Base-by-base conservation (phyloP, 2,329 filamentous ascomycete species). In the Cercospora canescens region DNA sequence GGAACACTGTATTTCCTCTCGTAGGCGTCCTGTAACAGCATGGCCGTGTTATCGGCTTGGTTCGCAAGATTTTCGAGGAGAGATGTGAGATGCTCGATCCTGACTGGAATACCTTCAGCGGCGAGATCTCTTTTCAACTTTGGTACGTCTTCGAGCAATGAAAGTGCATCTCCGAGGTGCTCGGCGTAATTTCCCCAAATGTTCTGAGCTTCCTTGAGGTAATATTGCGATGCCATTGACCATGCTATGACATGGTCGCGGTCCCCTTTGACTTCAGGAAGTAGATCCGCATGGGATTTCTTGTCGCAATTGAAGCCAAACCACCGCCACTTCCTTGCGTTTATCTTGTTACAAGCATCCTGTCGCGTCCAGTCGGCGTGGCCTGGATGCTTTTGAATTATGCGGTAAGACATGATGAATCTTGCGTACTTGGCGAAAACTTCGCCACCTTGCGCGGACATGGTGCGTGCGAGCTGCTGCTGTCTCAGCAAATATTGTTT, bases 181-280 rank as follows among this genome's bases (percentile, higher is more conserved):
- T 39, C 56, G 34, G 60, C 60, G 26, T 62, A 62, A 26, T 62
- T 37, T 8, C 35, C 34, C 60, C 60, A 62, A 50, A 56, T 56
- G 3, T 21, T 26, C n/a, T 18, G 11, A 3, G 21, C 35, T 35
- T 62, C 48, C 34, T 62, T 18, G 50, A 62, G 60, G 37, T 55
- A 61, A 16, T 26, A 41, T n/a, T 62, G 32, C 16, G 45, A 37
- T 37, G 59, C 34, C n/a, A 37, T 21, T n/a, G 28, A 45, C 28
- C 39, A 8, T 16, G 16, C 14, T 12, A 41, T 48, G 30, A 35
- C 58, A 48, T 8, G 9, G 34, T 60, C 58, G 39, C 41, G 39
- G 39, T 24, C 14, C 14, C 30, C 39, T 6, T n/a, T 12, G 14
- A 41, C 35, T 14, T 26, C 34, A 21, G 12, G 14, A 41, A 56